phyloP scores from a whole-genome alignment of 1,284 basidiomycete genomes.

The Ceratobasidium sp. region DNA sequence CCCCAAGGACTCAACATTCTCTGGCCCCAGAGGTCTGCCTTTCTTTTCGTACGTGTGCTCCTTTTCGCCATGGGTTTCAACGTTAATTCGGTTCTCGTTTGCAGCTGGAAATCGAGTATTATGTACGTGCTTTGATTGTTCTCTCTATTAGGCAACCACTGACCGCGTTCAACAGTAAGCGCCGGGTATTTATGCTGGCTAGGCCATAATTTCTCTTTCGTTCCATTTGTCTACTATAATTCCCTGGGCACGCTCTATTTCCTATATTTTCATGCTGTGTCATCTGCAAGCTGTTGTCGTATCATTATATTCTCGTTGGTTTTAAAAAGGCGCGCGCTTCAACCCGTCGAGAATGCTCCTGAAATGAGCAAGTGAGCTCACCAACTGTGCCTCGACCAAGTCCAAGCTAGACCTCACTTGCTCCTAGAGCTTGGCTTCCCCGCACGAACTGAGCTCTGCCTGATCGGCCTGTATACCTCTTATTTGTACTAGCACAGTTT shows the following conservation, averaged over 20 bases:
- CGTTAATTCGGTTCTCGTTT: background rate
- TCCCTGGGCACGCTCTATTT: background rate
- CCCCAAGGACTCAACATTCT: constrained; percentile 80
- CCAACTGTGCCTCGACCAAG: background rate
- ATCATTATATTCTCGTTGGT: constrained; percentile 17
- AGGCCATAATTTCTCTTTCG: constrained; percentile 32
- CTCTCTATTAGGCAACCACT: background rate
- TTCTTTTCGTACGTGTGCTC: constrained; percentile 74
- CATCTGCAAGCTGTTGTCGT: constrained; percentile 16
- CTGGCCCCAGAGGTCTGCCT: constrained; percentile 79
- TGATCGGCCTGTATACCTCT: background rate
- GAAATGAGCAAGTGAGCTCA: constrained; percentile 36
- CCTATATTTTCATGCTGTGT: constrained; percentile 10
- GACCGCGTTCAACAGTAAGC: constrained; percentile 13
- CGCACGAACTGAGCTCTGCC: constrained; percentile 13
- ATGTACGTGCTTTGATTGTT: constrained; percentile 45
- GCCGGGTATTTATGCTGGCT: constrained; percentile 29
- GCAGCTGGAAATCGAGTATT: constrained; percentile 53
- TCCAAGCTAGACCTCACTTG: constrained; percentile 7
- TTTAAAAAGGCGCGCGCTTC: constrained; percentile 27
- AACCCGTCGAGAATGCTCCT: background rate
- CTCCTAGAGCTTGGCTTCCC: background rate
- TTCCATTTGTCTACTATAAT: constrained; percentile 15
- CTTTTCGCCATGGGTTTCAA: background rate
- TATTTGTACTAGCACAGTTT: background rate